Percentiles rank a stretch among this genome's conserved stretches.
Evolutionary conservation across 352 stramenopile species (phyloP).

Genomic region (Phytophthora cryptogea): DNA sequence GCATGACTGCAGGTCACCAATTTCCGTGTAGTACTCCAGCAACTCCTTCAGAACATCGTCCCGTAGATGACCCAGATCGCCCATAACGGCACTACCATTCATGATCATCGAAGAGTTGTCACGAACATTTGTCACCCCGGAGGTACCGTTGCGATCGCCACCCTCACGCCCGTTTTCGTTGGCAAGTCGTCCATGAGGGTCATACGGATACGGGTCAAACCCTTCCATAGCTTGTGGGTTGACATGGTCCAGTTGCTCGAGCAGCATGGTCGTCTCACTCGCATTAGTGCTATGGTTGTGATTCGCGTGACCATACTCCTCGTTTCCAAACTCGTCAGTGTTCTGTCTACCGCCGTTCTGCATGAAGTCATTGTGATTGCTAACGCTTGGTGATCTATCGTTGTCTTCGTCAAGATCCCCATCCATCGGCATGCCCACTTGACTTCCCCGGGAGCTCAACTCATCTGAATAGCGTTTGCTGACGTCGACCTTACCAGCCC

Average conservation of each 20-base stretch:
- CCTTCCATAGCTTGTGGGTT: constrained; percentile 89
- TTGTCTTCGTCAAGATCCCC: constrained; percentile 21
- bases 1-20: constrained; percentile 85
- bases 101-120: constrained; percentile 66
- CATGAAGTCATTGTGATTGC: constrained; percentile 20
- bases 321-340: constrained; percentile 24
- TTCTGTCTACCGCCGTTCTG: constrained; percentile 19
- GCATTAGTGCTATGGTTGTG: constrained; percentile 36
- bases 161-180: constrained; percentile 39
- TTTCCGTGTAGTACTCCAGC: constrained; percentile 87
- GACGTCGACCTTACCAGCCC: constrained; percentile 4
- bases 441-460: constrained; percentile 16
- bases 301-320: constrained; percentile 24
- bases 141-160: constrained; percentile 32
- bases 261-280: constrained; percentile 76
- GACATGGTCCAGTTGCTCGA: constrained; percentile 86
- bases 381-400: constrained; percentile 13
- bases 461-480: constrained; percentile 15
- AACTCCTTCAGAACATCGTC: constrained; percentile 84
- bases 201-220: constrained; percentile 85
- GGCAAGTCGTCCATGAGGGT: constrained; percentile 33
- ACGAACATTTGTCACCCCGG: constrained; percentile 31
- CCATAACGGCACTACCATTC: constrained; percentile 77
- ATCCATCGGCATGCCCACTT: constrained; percentile 30
- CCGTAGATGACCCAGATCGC: constrained; percentile 72